These are phyloP conservation scores for Oemleria cerasiformis DNA, from an alignment of 306 rosid species.

Conservation along the genomic window DNA sequence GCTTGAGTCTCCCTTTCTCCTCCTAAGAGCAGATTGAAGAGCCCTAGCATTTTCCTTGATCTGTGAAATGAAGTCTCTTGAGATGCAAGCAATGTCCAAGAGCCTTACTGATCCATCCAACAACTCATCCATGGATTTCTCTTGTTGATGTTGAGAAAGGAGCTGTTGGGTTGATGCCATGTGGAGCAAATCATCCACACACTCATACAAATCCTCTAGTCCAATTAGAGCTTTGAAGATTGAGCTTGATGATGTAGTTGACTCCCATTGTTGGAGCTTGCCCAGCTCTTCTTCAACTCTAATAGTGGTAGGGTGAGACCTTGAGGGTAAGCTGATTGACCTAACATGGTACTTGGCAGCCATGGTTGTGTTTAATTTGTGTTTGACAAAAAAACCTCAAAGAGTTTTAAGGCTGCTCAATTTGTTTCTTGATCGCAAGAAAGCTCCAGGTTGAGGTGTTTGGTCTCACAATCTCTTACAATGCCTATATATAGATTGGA, in stretches of 20 bases:
- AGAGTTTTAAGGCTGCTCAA: constrained; percentile 1
- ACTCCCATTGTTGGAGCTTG: constrained; percentile 41
- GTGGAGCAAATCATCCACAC: constrained; percentile 56
- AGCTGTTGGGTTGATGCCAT: constrained; percentile 55
- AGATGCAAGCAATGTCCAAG: constrained; percentile 56
- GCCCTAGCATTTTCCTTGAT: constrained; percentile 47
- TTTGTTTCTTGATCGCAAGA: background rate
- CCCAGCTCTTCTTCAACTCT: constrained; percentile 49
- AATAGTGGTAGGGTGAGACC: constrained; percentile 51
- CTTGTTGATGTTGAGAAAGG: constrained; percentile 35
- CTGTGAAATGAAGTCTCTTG: constrained; percentile 47
- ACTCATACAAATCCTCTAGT: constrained; percentile 44
- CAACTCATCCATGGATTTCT: constrained; percentile 45
- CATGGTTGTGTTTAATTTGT: constrained; percentile 21
- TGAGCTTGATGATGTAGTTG: constrained; percentile 28
- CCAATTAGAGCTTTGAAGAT: constrained; percentile 33
- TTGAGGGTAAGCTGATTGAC: constrained; percentile 63
- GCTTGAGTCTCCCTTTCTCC: constrained; percentile 55
- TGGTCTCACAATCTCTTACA: constrained; percentile 4
- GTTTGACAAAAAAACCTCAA: background rate
- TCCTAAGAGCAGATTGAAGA: constrained; percentile 61
- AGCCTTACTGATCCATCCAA: constrained; percentile 59
- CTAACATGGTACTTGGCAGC: constrained; percentile 40
- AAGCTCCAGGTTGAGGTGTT: background rate
- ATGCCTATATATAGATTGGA: background rate